Conservation (phyloP, 2,329 filamentous ascomycete species). For the Apiospora koreana region DNA sequence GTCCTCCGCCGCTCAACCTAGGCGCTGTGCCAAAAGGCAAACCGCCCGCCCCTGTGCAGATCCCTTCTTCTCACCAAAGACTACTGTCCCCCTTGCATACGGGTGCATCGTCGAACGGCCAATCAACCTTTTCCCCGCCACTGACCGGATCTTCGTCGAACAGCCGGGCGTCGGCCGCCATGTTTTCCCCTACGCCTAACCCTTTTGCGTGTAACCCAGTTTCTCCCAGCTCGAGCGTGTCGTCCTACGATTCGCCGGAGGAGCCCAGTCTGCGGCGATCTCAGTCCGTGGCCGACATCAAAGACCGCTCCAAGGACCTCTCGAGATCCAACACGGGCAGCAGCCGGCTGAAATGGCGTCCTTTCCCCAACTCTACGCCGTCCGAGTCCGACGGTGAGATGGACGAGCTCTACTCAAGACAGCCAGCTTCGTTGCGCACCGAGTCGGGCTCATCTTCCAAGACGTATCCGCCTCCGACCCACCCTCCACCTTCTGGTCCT, state of each 20-base stretch:
- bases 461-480: conserved; percentile 18
- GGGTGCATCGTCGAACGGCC: background rate
- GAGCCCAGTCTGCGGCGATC: conserved; percentile 22
- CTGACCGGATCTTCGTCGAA: background rate
- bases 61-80: background rate
- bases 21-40: background rate
- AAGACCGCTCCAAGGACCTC: conserved; percentile 12
- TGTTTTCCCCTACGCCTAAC: conserved; percentile 2
- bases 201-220: background rate
- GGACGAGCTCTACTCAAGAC: background rate
- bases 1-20: conserved; percentile 8
- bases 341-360: conserved; percentile 15
- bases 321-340: background rate
- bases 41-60: background rate
- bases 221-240: background rate
- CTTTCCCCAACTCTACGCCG: conserved; percentile 13
- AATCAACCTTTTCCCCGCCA: background rate
- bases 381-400: conserved; percentile 8
- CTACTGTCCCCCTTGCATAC: background rate
- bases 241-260: background rate
- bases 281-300: conserved; percentile 24
- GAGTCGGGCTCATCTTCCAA: background rate
- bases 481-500: conserved; percentile 22
- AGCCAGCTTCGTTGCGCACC: background rate
- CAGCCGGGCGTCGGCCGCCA: background rate